Evolutionary conservation across 164 flowering plant genomes (phyloP).

Genomic region (Paratinospora sagittata): DNA sequence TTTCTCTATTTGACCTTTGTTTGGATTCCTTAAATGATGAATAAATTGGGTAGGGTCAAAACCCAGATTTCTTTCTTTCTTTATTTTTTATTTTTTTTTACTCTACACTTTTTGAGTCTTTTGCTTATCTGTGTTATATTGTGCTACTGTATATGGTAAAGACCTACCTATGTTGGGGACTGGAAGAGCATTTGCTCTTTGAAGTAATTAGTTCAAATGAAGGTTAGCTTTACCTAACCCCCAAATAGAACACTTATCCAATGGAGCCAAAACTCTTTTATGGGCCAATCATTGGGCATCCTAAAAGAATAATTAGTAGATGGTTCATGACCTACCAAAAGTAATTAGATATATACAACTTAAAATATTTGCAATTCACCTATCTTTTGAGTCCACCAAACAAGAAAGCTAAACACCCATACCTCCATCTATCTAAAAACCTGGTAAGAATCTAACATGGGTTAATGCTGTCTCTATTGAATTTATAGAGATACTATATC

Average conservation of each 20-base stretch:
- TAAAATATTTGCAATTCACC: not conserved
- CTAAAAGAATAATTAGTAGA: conserved; percentile 20
- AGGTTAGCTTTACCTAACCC: conserved; percentile 24
- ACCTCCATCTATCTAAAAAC: conserved; percentile 1
- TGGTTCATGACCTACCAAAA: conserved; percentile 20
- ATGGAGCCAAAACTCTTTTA: conserved; percentile 16
- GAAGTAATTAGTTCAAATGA: not conserved
- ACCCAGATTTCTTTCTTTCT: too few species aligned
- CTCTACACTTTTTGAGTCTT: too few species aligned
- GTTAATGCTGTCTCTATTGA: not conserved
- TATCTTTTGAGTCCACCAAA: conserved; percentile 2
- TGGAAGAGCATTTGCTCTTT: not conserved
- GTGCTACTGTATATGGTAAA: not conserved
- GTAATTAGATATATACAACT: conserved; percentile 11
- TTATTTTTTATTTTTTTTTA: too few species aligned
- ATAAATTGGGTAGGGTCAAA: not conserved
- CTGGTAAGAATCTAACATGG: not conserved
- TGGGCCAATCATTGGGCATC: conserved; percentile 30
- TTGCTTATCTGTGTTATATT: not conserved
- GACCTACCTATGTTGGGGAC: not conserved
- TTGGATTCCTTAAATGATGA: too few species aligned
- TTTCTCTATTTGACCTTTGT: not conserved
- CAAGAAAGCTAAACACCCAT: not conserved
- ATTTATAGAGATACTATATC: not conserved
- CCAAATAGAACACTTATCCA: conserved; percentile 14